Percentiles rank a stretch among this genome's conserved stretches.
phyloP scores from a whole-genome alignment of 2,329 filamentous ascomycete species.

The Aspergillus caelatus region DNA sequence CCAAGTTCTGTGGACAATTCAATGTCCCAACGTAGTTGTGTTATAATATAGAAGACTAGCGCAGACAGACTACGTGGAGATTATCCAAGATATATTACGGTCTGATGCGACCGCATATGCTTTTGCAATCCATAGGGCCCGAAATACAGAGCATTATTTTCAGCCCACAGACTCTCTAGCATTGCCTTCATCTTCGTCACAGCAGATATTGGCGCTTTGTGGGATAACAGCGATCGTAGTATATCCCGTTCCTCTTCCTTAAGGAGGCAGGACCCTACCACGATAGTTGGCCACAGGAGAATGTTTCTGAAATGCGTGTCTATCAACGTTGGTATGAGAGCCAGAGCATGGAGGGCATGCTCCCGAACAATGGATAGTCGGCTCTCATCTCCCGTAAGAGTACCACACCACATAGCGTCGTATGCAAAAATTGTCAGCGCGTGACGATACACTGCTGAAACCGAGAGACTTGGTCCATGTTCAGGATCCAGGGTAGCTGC shows the following conservation, averaged over 20 bases:
- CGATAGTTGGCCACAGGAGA: background rate
- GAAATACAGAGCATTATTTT: background rate
- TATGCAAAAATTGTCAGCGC: background rate
- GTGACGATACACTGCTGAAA: background rate
- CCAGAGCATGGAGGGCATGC: background rate
- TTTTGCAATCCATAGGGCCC: slow-evolving; percentile 1
- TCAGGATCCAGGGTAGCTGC: background rate
- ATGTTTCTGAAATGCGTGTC: background rate
- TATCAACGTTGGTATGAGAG: background rate
- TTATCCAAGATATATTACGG: background rate
- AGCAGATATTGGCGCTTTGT: background rate
- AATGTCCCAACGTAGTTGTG: too few species aligned
- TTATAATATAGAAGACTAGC: too few species aligned
- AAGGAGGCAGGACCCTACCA: background rate
- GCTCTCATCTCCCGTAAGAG: background rate
- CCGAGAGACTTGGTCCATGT: background rate
- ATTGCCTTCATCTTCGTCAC: slow-evolving; percentile 3
- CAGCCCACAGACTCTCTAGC: slow-evolving; percentile 1
- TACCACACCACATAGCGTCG: slow-evolving; percentile 2
- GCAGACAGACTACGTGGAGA: too few species aligned
- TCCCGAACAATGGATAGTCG: background rate
- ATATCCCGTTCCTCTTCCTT: background rate
- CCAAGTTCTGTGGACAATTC: too few species aligned
- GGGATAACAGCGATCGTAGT: background rate
- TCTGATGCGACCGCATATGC: background rate